phyloP scores from a whole-genome alignment of 1,139 yeast species.

The Kodamaea derodonti region DNA sequence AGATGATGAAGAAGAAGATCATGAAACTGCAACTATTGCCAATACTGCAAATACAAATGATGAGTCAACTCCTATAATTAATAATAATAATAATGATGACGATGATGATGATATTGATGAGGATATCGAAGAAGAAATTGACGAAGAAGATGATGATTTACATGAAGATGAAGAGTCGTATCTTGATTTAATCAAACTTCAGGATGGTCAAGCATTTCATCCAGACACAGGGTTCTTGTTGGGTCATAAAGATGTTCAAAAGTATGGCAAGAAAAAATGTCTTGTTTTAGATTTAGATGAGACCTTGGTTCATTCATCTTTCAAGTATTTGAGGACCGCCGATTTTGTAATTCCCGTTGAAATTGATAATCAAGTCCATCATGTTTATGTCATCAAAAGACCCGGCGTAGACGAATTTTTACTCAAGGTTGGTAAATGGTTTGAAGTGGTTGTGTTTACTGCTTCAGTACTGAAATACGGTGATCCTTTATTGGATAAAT shows the following conservation, averaged over 20 bases:
- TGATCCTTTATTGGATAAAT: conserved; percentile 85
- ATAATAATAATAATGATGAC: conserved; percentile 13
- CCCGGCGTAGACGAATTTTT: conserved; percentile 97
- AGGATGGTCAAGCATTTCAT: conserved; percentile 64
- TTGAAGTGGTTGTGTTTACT: conserved; percentile 93
- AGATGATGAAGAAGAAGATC: conserved; percentile 40
- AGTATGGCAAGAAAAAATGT: conserved; percentile 64
- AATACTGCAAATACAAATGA: conserved; percentile 30
- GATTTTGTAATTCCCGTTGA: conserved; percentile 78
- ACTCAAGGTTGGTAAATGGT: conserved; percentile 75
- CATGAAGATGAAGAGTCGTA: conserved; percentile 26
- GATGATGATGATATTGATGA: conserved; percentile 19
- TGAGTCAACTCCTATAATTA: conserved; percentile 1
- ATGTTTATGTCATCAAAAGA: conserved; percentile 91
- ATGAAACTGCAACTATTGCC: conserved; percentile 44
- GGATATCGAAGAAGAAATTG: conserved; percentile 8
- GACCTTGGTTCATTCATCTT: conserved; percentile 92
- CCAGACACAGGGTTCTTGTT: conserved; percentile 62
- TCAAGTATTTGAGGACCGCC: conserved; percentile 85
- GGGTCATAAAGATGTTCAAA: conserved; percentile 32
- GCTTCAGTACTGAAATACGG: conserved; percentile 96
- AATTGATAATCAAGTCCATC: conserved; percentile 87
- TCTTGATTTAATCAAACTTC: conserved; percentile 57
- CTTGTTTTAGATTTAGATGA: conserved; percentile 91
- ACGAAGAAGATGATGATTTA: conserved; percentile 8